A percentile compares a stretch with the other conserved stretches of the same genome.
Conservation (phyloP, 805 yeast genomes). For the Teunomyces funiuensis region DNA sequence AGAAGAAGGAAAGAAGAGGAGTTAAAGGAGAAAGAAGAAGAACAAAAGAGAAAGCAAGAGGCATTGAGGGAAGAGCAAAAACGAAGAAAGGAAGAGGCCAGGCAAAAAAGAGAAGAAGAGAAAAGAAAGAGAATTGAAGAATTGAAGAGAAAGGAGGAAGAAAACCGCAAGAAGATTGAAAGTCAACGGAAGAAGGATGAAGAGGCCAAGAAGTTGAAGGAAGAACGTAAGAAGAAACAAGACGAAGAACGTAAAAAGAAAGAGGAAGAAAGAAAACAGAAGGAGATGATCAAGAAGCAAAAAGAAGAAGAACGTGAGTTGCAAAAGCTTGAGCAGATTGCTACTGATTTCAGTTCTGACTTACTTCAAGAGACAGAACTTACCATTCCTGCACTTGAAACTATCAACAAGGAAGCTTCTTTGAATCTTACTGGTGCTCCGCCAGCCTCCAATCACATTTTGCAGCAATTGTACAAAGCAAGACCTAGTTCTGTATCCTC, state of each 20-base stretch:
- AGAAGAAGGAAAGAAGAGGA: constrained; percentile 53
- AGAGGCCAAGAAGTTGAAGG: constrained; percentile 24
- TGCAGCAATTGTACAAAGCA: constrained; percentile 37
- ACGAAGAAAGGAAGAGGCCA: constrained; percentile 38
- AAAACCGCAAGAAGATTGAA: constrained; percentile 30
- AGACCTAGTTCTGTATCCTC: constrained; percentile 21
- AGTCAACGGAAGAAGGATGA: constrained; percentile 30
- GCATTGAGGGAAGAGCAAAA: constrained; percentile 37
- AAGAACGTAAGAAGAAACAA: constrained; percentile 23
- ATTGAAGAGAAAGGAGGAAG: constrained; percentile 32
- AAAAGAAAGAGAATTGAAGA: constrained; percentile 44
- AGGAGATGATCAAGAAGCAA: constrained; percentile 13
- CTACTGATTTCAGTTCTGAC: constrained; percentile 11
- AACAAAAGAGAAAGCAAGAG: constrained; percentile 30
- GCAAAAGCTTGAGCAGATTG: constrained; percentile 10
- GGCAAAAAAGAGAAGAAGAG: constrained; percentile 47
- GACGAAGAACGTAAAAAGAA: constrained; percentile 24
- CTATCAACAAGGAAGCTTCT: constrained; percentile 1
- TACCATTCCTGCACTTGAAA: constrained; percentile 2
- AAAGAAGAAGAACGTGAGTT: constrained; percentile 13
- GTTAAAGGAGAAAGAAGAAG: constrained; percentile 41
- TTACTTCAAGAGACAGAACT: constrained; percentile 17
- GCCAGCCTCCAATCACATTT: constrained; percentile 19
- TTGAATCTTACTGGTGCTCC: neutral
- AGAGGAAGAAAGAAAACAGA: constrained; percentile 25